Evolutionary conservation across 1,284 basidiomycete species (phyloP), one percentile per base, ranked within the genome.

Genomic region (Rhodofomes roseus): DNA sequence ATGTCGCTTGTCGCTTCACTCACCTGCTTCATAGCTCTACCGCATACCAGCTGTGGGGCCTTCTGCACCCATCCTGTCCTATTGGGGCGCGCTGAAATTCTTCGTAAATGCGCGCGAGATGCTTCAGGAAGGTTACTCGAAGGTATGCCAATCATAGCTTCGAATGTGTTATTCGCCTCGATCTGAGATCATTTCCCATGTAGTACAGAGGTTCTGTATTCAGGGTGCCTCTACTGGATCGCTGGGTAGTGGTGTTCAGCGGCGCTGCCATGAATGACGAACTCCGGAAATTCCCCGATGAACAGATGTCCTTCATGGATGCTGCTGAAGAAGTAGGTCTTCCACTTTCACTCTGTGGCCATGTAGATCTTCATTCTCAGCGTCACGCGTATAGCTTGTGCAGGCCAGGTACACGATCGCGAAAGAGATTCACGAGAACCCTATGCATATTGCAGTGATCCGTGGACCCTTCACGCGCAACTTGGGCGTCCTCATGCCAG

Each of bases 121-220:
- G 67, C 64, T 78, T 4, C 66, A 76, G 57, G 70, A 76, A 59
- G 77, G 77, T 1, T 79, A 78, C 60, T 66, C 71, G 20, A 70
- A 70, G 63, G 77, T 76, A 36, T 31, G 67, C 65, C 22, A 44
- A 37, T 16, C 20, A n/a, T 9, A 4, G 27, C n/a, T 12, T 23
- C n/a, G 23, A 5, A 16, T 29, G 2, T 4, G 46, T 23, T 36
- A 2, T 4, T 22, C n/a, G 7, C 43, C 7, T 44, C 20, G n/a
- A 2, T 31, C 31, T 52, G 31, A 52, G 9, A 8, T 22, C 11
- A 29, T 52, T 3, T 20, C 9, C 14, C 20, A 52, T 18, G 12
- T 34, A 70, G 67, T 63, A 68, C 59, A 62, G 65, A 55, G 67
- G 64, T 27, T 55, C 63, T 11, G 63, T 63, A 6, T 78, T 75